Conservation (phyloP, 1,284 basidiomycete species). For the Cystobasidiaceae sp. region DNA sequence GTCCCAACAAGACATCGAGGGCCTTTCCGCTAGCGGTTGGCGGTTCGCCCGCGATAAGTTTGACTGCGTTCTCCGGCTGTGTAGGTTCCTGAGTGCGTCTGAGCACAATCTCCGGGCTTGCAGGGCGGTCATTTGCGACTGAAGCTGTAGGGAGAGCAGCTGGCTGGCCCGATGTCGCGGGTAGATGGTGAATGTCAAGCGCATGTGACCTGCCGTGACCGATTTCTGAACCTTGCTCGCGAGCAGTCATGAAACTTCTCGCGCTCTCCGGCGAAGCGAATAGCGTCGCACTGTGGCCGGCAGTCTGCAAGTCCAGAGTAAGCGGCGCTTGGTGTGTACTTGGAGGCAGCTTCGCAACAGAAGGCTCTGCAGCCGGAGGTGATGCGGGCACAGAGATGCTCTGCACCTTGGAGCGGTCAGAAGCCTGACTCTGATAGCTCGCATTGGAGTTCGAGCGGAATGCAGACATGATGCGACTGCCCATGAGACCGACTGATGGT, state of each 20-base stretch:
- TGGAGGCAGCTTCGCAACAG: no score
- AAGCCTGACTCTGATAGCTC: neutral
- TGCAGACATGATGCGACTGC: neutral
- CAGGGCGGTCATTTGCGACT: neutral
- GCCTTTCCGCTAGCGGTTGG: neutral
- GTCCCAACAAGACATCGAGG: neutral
- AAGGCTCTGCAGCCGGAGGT: no score
- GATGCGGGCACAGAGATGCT: no score
- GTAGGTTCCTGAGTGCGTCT: neutral
- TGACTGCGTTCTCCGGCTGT: neutral
- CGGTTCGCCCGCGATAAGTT: neutral
- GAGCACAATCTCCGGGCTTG: neutral
- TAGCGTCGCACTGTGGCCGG: neutral
- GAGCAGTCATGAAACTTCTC: neutral
- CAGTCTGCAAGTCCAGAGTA: no score
- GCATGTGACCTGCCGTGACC: neutral
- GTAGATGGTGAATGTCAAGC: no score
- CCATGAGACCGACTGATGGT: neutral
- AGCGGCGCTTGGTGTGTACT: no score
- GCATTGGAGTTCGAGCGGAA: neutral
- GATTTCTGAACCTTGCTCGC: neutral
- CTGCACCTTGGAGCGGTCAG: no score
- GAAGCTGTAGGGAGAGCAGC: no score
- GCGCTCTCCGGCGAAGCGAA: neutral
- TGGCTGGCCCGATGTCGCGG: no score